Conservation (phyloP, 192 early-diverging fungal genomes). For the Coemansia sp. region DNA sequence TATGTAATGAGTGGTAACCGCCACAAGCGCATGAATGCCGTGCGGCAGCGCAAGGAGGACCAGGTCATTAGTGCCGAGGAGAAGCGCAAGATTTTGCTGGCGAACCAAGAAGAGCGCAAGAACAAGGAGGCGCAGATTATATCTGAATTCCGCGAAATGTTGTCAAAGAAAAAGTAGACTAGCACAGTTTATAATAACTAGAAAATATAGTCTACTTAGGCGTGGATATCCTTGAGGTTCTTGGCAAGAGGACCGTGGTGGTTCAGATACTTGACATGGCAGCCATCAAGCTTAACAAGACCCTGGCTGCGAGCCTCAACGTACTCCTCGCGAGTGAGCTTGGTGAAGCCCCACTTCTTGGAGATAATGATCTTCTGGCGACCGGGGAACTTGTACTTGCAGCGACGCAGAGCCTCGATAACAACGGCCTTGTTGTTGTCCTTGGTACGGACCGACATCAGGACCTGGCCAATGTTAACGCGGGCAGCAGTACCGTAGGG, state of each 20-base stretch:
- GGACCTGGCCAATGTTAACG: conserved; percentile 97
- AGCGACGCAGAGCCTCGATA: conserved; percentile 87
- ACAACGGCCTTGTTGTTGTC: conserved; percentile 91
- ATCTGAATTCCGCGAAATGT: conserved; percentile 84
- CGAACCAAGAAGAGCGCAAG: conserved; percentile 84
- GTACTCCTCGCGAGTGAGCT: conserved; percentile 91
- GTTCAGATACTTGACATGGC: conserved; percentile 92
- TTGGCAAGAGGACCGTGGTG: conserved; percentile 73
- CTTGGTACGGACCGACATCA: conserved; percentile 95
- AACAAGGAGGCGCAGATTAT: conserved; percentile 93
- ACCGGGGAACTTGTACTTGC: conserved; percentile 99
- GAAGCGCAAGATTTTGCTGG: conserved; percentile 78
- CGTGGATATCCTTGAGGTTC: conserved; percentile 44
- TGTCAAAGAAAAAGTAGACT: conserved; percentile 46
- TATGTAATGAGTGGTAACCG: conserved; percentile 97
- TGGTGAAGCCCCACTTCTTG: conserved; percentile 99
- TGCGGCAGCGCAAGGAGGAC: conserved; percentile 93
- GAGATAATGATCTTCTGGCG: conserved; percentile 98
- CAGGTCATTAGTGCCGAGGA: conserved; percentile 97
- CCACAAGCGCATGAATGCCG: conserved; percentile 92
- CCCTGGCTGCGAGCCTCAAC: conserved; percentile 69
- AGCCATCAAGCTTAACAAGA: conserved; percentile 86
- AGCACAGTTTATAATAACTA: not conserved
- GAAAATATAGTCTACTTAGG: conserved; percentile 9
- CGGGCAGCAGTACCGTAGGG: conserved; percentile 93